Evolutionary conservation across 306 rosid species (phyloP), one percentile per base, ranked within the genome.

Genomic region (Rosa multiflora): DNA sequence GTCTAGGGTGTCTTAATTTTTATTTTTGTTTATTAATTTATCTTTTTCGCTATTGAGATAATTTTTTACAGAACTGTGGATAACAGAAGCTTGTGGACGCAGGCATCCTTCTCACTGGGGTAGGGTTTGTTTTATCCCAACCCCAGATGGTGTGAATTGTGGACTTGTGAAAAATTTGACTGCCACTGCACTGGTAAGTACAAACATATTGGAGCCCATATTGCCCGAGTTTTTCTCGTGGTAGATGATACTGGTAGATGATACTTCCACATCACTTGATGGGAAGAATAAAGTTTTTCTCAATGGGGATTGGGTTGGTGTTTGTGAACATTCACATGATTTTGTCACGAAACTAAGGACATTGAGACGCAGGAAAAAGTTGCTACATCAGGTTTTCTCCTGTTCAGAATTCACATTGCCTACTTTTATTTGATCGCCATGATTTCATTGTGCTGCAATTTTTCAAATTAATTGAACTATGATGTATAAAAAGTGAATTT

Each of bases 51-150:
- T 74, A 44, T 48, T 43, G 76, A 51, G 42, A 39, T 39, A 12
- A 48, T 23, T 20, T 18, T 29, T 37, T 39, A 39, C 42, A n/a
- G 69, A 64, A 66, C 35, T 52, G 67, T 74, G 76, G 77, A 3
- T 82, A 66, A 76, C 75, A 5, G 63, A 78, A 73, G 74, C 63
- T 85, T 88, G 7, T 75, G 72, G 75, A 56, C 88, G 85, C 92
- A 94, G 98, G 87, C 98, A 94, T 86, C 97, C 98, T 82, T 94
- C 98, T 62, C 98, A 92, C 78, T 94, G 97, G 98, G 98, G 98
- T 8, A 92, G 88, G 84, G 94, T 94, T 75, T 94, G 98, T 80
- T 92, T 91, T 80, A 89, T 94, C 64, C 91, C 97, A 56, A 94
- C 98, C 64, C 97, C 97, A 0, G 98, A 94, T 70, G 98, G 98